phyloP scores from a whole-genome alignment of 148 eudicot genomes.

The Heliamphora exappendiculata region DNA sequence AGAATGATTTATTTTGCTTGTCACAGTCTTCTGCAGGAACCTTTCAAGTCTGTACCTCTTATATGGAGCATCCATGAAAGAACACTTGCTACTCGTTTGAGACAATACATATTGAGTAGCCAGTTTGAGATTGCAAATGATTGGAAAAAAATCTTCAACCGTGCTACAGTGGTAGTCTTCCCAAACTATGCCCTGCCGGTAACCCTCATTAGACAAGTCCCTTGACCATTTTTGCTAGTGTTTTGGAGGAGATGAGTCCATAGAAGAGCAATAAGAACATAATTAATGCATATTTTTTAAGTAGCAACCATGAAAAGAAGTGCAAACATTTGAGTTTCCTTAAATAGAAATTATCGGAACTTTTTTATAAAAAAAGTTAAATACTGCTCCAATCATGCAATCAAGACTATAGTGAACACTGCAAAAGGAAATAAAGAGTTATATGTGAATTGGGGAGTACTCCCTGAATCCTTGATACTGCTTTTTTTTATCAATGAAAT shows the following conservation, averaged over 20 bases:
- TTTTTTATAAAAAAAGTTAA: no score
- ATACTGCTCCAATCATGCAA: not conserved
- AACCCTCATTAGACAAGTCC: slow-evolving; percentile 13
- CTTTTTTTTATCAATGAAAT: not conserved
- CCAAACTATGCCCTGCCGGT: slow-evolving; percentile 69
- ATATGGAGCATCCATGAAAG: slow-evolving; percentile 54
- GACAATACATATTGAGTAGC: slow-evolving; percentile 41
- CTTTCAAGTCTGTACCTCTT: slow-evolving; percentile 49
- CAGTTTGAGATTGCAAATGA: slow-evolving; percentile 42
- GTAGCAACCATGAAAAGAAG: not conserved
- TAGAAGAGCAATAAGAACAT: not conserved
- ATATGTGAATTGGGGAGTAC: not conserved
- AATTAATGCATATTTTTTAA: not conserved
- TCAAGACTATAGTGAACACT: not conserved
- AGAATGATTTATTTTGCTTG: slow-evolving; percentile 38
- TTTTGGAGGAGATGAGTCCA: not conserved
- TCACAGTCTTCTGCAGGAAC: slow-evolving; percentile 73
- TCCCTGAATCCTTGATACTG: not conserved
- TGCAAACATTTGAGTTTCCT: not conserved
- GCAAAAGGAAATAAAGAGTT: not conserved
- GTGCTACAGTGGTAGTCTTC: slow-evolving; percentile 69
- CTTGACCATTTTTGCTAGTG: not conserved
- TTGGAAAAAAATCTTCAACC: slow-evolving; percentile 62
- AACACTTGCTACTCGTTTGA: slow-evolving; percentile 47
- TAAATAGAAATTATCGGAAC: not conserved